Evolutionary conservation across 345 rosid species (phyloP), one percentile per base, ranked within the genome.

Genomic region (Aegle marmelos): DNA sequence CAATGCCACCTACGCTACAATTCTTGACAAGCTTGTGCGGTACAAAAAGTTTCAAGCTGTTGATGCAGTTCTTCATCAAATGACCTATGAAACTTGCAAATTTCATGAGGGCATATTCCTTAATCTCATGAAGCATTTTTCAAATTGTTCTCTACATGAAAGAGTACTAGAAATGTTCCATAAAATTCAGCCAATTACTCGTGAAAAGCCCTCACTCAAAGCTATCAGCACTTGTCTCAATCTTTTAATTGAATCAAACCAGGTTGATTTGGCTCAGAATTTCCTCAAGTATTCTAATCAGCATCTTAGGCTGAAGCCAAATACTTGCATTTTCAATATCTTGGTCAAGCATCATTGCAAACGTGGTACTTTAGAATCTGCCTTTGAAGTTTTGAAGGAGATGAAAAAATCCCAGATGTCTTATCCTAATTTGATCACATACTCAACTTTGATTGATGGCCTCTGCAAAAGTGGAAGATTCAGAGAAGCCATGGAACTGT

Each of bases 251-350:
- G 95, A 92, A 74, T 86, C 97, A 13, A 84, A 89, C 78, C 89
- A 84, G 86, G 82, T 88, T 45, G 89, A 79, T 74, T 83, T 89
- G 41, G 92, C 93, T 10, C 69, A 71, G 66, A 81, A 81, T 41
- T 85, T 90, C 53, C 89, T 96, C 53, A 61, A 88, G 85, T 86
- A 87, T 76, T 82, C 83, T 19, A 88, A 84, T 76, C 81, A 78
- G 22, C 62, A 68, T 79, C 85, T 90, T 41, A 87, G 75, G 10
- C 66, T 94, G 89, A 82, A 78, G 70, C 98, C 94, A 45, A 96
- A 94, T 76, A 89, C 93, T 11, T 96, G 99, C 83, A 94, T 94
- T 82, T 96, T 92, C 85, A 96, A 94, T 80, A 94, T 96, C 72
- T 68, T 94, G 31, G 88, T 96, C 33, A 94, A 94, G 88, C 86